Base-by-base conservation (phyloP, 2,329 filamentous ascomycete species). In the Botryosphaeria dothidea region DNA sequence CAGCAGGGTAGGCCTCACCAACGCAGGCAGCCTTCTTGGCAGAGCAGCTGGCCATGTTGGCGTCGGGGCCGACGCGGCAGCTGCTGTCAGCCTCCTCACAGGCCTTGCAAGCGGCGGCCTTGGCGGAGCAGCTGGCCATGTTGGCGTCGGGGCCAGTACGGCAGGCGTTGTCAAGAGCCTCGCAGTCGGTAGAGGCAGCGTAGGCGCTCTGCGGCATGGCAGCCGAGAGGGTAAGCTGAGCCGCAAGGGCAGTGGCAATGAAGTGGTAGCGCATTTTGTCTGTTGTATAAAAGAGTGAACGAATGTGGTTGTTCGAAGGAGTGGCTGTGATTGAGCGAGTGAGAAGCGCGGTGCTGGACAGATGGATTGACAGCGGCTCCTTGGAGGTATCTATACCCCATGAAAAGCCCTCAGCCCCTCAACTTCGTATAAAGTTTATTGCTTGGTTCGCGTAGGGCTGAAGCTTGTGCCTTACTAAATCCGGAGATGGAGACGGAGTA, bases 41-140 rank as follows among this genome's bases (percentile, higher is more conserved):
- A 9, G 52, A 57, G 52, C 52, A 57, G 43, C n/a, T 60, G 25
- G 54, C 54, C 54, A 60, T 60, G 54, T 60, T 60, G 36, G 54
- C 54, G 25, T 45, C 54, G 25, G 54, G 36, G 21, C 54, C 54
- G 15, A 60, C 54, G 17, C 54, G 54, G 54, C 54, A 60, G 36
- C 45, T 3, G 54, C 21, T 45, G 54, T 60, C 54, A 9, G 19
- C 36, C 3, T 60, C 38, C 15, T 27, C 9, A 23, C 54, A 60
- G 36, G 36, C 31, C 9, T 27, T 17, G 46, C 46, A 51, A 19
- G 46, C 46, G 17, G 54, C 54, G n/a, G 25, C 27, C 36, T 60
- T 34, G 9, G 54, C 54, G n/a, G 19, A 25, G 54, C 54, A 60
- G 36, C 21, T 45, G 23, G 54, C 54, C 54, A 60, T 60, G 54